These are phyloP conservation scores for Flaveria sonorensis DNA, from an alignment of 129 eudicot species.

Conservation along the genomic window DNA sequence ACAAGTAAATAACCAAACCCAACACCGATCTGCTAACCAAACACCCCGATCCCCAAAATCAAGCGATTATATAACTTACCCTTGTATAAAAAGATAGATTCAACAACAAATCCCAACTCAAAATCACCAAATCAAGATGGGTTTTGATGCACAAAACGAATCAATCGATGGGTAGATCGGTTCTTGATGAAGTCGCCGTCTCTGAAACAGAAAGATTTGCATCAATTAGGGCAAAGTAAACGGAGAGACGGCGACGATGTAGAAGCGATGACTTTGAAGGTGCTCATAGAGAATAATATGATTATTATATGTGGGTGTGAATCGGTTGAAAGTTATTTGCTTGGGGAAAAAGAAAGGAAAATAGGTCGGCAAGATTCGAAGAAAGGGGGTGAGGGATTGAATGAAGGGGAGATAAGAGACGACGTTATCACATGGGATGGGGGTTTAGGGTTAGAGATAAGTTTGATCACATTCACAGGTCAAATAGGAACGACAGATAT, in stretches of 20 bases:
- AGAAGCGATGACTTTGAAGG: constrained; percentile 40
- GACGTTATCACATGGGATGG: neutral
- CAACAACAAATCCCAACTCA: neutral
- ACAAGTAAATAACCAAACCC: neutral
- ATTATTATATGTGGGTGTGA: constrained; percentile 33
- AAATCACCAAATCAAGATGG: constrained; percentile 24
- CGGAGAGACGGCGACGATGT: constrained; percentile 45
- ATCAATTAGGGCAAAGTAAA: constrained; percentile 8
- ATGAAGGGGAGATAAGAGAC: neutral
- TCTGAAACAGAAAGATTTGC: constrained; percentile 13
- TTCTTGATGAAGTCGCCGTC: constrained; percentile 40
- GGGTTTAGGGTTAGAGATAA: constrained; percentile 27
- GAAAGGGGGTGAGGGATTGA: neutral
- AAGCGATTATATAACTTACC: constrained; percentile 20
- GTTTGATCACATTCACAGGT: neutral
- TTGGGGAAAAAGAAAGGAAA: constrained; percentile 28
- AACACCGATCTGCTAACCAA: constrained; percentile 25
- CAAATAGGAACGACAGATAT: constrained; percentile 12
- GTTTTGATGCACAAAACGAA: constrained; percentile 13
- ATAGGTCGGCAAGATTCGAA: constrained; percentile 34
- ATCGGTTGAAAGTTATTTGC: constrained; percentile 31
- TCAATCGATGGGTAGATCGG: constrained; percentile 34
- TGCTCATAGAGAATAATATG: constrained; percentile 9
- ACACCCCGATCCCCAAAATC: constrained; percentile 9
- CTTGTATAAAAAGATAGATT: neutral